Percentiles rank a stretch among this genome's conserved stretches.
These are phyloP conservation scores for Nectriaceae sp. DNA, from an alignment of 2,329 filamentous ascomycete genomes.

Conservation along the genomic window DNA sequence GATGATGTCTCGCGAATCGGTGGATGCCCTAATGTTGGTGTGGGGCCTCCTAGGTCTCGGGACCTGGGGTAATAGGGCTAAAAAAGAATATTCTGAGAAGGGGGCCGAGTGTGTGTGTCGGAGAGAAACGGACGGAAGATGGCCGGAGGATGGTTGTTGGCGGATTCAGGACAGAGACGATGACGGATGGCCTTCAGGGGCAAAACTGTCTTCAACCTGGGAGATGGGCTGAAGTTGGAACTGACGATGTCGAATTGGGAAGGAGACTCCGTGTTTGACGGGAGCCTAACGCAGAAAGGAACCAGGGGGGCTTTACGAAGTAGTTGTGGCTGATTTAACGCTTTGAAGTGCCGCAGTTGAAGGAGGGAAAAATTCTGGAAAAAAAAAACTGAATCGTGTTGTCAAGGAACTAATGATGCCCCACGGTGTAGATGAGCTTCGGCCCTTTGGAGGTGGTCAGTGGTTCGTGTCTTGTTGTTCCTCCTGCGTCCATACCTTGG, in stretches of 20 bases:
- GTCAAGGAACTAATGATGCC: no score
- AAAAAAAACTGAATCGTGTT: no score
- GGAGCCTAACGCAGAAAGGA: neutral
- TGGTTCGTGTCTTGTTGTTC: no score
- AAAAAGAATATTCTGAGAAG: neutral
- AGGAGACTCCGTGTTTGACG: slow-evolving; percentile 1
- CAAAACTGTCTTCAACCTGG: neutral
- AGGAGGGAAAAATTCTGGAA: no score
- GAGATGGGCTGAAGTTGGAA: neutral
- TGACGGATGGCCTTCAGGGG: neutral
- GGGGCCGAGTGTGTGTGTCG: neutral
- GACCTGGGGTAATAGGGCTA: slow-evolving; percentile 11
- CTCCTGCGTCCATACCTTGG: no score
- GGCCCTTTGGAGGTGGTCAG: no score
- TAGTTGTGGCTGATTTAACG: no score
- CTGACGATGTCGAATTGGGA: slow-evolving; percentile 4
- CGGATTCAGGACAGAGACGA: neutral
- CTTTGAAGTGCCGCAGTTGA: no score
- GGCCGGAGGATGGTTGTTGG: neutral
- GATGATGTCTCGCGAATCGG: slow-evolving; percentile 18
- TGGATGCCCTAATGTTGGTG: slow-evolving; percentile 4
- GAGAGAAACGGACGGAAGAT: neutral
- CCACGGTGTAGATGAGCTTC: no score
- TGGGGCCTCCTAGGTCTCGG: slow-evolving; percentile 7
- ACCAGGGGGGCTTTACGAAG: no score